Conservation (phyloP, 23 red algal genomes). For the Gracilariopsis chorda region DNA sequence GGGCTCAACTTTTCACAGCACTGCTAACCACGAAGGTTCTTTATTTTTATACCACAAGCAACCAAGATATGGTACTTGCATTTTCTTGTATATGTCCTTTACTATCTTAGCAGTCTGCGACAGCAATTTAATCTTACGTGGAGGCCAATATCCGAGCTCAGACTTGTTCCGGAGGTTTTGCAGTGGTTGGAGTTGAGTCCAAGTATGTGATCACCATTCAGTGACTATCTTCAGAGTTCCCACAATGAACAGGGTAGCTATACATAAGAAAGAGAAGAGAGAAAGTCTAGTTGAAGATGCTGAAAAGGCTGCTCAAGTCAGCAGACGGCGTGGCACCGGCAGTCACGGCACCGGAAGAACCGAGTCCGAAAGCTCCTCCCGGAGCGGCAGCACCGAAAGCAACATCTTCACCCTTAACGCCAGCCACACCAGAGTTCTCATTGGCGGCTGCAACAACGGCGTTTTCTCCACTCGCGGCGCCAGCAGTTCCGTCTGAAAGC, state of each 20-base stretch:
- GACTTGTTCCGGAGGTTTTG: too few relatives aligned
- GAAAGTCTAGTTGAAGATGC: slow-evolving; percentile 48
- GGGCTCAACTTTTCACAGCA: too few relatives aligned
- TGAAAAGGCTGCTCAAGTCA: slow-evolving; percentile 18
- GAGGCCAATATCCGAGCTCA: too few relatives aligned
- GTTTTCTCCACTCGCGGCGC: slow-evolving; percentile 36
- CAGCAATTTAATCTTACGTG: too few relatives aligned
- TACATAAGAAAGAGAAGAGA: neutral
- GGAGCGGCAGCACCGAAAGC: slow-evolving; percentile 36
- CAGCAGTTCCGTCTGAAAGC: slow-evolving; percentile 40
- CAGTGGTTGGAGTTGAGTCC: too few relatives aligned
- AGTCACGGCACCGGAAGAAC: neutral
- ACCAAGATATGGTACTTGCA: too few relatives aligned
- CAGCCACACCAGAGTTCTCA: slow-evolving; percentile 37
- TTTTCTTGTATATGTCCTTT: too few relatives aligned
- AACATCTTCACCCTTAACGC: slow-evolving; percentile 51
- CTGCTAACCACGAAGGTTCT: too few relatives aligned
- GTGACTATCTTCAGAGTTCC: too few relatives aligned
- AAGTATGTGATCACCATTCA: too few relatives aligned
- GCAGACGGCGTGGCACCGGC: neutral
- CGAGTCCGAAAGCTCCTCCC: slow-evolving; percentile 38
- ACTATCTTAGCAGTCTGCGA: too few relatives aligned
- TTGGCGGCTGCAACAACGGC: slow-evolving; percentile 40
- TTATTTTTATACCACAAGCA: too few relatives aligned
- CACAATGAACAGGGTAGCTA: neutral